phyloP scores from a whole-genome alignment of 768 basidiomycete species.

The Podaxis sp. region DNA sequence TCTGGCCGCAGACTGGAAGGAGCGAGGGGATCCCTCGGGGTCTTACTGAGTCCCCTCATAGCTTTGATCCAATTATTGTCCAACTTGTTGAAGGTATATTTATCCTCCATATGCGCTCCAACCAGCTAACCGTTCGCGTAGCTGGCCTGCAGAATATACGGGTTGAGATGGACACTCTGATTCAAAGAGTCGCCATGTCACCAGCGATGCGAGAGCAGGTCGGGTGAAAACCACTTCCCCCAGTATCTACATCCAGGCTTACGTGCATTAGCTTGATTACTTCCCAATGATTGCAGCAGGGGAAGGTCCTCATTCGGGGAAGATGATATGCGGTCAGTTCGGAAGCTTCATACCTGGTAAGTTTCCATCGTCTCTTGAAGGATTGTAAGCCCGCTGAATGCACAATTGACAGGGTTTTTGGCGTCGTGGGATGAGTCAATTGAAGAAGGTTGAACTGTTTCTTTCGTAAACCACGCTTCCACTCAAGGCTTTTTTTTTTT shows the following conservation, averaged over 20 bases:
- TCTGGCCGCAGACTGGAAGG: constrained; percentile 19
- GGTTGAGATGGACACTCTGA: constrained; percentile 28
- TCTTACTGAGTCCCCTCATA: background rate
- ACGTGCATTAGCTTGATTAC: constrained; percentile 18
- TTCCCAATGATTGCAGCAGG: constrained; percentile 31
- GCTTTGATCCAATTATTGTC: constrained; percentile 14
- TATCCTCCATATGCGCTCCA: background rate
- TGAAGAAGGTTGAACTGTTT: constrained; percentile 21
- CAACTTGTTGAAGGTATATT: constrained; percentile 17
- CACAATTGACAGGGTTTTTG: constrained; percentile 21
- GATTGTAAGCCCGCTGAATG: background rate
- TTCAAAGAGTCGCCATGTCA: constrained; percentile 24
- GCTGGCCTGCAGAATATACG: constrained; percentile 22
- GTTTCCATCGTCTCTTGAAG: background rate
- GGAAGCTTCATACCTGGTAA: constrained; percentile 28
- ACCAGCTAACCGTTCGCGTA: background rate
- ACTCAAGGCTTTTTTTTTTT: background rate
- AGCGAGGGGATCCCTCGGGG: background rate
- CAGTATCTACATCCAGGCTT: background rate
- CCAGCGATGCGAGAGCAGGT: constrained; percentile 28
- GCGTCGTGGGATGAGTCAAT: constrained; percentile 27
- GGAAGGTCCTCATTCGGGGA: constrained; percentile 24
- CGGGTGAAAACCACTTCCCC: background rate
- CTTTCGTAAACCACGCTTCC: background rate
- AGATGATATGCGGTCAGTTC: constrained; percentile 29